These are phyloP conservation scores for Verticillium tricorpus DNA, from an alignment of 2,329 filamentous ascomycete genomes.

Conservation along the genomic window DNA sequence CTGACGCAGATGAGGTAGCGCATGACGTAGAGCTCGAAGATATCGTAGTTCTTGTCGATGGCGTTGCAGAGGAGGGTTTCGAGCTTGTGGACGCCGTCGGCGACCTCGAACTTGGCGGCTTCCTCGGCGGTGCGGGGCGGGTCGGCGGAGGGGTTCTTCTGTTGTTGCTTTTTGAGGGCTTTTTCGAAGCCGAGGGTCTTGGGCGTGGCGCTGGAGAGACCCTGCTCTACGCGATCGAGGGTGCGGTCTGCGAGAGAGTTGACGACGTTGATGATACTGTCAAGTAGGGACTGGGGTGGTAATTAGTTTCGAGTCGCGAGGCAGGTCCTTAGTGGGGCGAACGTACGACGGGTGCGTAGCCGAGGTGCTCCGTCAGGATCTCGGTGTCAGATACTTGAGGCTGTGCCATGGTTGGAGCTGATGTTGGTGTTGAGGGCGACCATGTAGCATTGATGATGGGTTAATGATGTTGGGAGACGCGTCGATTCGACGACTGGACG, in stretches of 20 bases:
- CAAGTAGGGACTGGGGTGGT: constrained; percentile 71
- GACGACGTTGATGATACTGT: constrained; percentile 96
- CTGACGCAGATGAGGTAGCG: constrained; percentile 73
- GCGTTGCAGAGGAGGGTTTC: constrained; percentile 77
- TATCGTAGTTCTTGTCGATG: constrained; percentile 81
- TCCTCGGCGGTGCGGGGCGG: constrained; percentile 30
- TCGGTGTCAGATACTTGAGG: constrained; percentile 48
- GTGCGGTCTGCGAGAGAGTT: constrained; percentile 91
- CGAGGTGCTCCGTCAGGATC: constrained; percentile 91
- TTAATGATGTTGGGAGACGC: neutral
- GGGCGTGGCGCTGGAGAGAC: constrained; percentile 70
- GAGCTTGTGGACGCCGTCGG: constrained; percentile 80
- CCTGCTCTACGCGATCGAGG: constrained; percentile 80
- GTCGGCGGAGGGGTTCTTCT: constrained; percentile 30
- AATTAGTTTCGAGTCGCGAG: neutral
- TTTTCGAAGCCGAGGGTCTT: constrained; percentile 71
- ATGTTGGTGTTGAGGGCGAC: neutral
- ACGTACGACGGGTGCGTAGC: constrained; percentile 85
- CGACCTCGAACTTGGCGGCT: constrained; percentile 62
- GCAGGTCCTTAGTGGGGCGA: constrained; percentile 3
- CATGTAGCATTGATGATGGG: neutral
- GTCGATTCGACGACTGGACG: constrained; percentile 10
- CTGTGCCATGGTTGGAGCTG: constrained; percentile 8
- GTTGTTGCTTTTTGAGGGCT: constrained; percentile 23
- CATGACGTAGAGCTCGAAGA: constrained; percentile 85